phyloP scores from a whole-genome alignment of 2,329 filamentous ascomycete species.

The Aureobasidium sp. region DNA sequence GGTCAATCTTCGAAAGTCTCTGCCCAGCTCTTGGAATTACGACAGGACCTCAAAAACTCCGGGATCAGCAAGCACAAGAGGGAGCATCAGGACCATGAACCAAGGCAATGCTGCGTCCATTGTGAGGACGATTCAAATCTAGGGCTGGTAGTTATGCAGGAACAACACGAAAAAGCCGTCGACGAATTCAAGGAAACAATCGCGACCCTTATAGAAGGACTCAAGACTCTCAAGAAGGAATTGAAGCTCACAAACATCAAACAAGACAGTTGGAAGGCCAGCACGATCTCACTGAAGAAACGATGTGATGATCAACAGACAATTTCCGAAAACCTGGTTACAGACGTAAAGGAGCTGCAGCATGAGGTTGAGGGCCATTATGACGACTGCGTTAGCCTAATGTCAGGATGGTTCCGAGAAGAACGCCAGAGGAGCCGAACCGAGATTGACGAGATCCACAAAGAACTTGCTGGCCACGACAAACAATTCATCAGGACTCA shows the following conservation, averaged over 20 bases:
- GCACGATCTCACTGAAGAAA: neutral
- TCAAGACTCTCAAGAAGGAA: neutral
- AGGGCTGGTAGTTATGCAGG: neutral
- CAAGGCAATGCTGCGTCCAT: neutral
- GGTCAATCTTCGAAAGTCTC: neutral
- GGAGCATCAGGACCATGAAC: neutral
- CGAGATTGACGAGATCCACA: neutral
- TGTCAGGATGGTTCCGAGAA: neutral
- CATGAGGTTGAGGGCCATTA: neutral
- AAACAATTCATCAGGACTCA: neutral
- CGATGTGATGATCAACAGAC: neutral
- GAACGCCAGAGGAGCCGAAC: neutral
- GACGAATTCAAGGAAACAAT: neutral
- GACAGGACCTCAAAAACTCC: neutral
- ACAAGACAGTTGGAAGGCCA: neutral
- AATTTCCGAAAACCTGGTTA: neutral
- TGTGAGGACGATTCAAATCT: neutral
- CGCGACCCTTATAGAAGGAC: no score
- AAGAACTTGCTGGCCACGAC: neutral
- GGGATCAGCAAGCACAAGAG: neutral
- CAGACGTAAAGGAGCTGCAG: neutral
- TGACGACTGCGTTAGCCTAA: neutral
- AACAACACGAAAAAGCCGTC: neutral
- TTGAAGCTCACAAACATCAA: neutral
- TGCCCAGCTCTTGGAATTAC: neutral